Evolutionary conservation across 2,329 filamentous ascomycete genomes (phyloP).

Genomic region (Coleophoma cylindrospora): DNA sequence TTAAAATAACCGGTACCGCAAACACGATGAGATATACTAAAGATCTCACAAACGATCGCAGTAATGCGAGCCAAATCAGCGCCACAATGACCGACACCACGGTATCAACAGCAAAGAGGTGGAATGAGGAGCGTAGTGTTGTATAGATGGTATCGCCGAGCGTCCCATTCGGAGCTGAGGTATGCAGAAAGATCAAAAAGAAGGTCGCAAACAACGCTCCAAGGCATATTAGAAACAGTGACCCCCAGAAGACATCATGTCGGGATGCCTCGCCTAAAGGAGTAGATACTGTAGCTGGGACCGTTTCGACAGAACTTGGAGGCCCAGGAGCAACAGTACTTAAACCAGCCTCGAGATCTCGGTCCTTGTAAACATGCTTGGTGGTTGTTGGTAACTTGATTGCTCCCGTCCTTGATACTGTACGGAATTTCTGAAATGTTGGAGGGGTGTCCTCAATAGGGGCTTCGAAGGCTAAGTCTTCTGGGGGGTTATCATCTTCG

Average conservation of each 20-base stretch:
- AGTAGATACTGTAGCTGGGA: conserved; percentile 50
- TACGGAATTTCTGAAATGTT: conserved; percentile 54
- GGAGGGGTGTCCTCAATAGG: conserved; percentile 49
- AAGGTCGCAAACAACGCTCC: conserved; percentile 84
- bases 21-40: conserved; percentile 77
- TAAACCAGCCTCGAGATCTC: conserved; percentile 16
- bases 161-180: conserved; percentile 62
- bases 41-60: conserved; percentile 83
- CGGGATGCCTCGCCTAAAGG: conserved; percentile 65
- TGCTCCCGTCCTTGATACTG: conserved; percentile 20
- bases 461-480: conserved; percentile 52
- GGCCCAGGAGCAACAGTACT: conserved; percentile 13
- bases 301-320: conserved; percentile 30
- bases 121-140: conserved; percentile 78
- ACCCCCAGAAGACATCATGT: conserved; percentile 89
- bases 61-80: conserved; percentile 80
- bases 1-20: conserved; percentile 78
- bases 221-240: conserved; percentile 79
- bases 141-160: conserved; percentile 94
- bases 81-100: conserved; percentile 85
- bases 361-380: conserved; percentile 10
- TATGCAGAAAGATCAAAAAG: conserved; percentile 86
- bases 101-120: conserved; percentile 87
- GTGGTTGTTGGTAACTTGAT: conserved; percentile 22
- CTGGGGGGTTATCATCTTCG: conserved; percentile 53